Evolutionary conservation across 768 basidiomycete species (phyloP).

Genomic region (Lyophyllum shimeji): DNA sequence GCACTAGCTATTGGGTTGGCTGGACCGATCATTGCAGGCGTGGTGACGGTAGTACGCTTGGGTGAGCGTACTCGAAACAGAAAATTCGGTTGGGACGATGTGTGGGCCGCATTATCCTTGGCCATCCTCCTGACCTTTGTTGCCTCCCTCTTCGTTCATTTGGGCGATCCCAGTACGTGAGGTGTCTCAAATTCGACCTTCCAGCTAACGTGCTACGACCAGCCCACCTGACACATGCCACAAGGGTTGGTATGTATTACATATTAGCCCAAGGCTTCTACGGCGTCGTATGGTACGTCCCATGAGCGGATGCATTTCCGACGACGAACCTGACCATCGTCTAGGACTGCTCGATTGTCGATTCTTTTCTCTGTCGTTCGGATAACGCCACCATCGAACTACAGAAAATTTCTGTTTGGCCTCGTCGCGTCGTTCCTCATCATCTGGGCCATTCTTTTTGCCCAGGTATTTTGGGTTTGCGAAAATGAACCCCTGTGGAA

Average conservation of each 20-base stretch:
- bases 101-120: slow-evolving; percentile 20
- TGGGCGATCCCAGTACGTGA: slow-evolving; percentile 21
- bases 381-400: slow-evolving; percentile 28
- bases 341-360: slow-evolving; percentile 35
- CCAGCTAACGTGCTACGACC: neutral
- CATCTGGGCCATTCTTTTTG: slow-evolving; percentile 30
- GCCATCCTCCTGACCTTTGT: slow-evolving; percentile 19
- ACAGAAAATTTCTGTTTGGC: slow-evolving; percentile 19
- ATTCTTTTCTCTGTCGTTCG: slow-evolving; percentile 44
- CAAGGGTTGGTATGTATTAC: slow-evolving; percentile 20
- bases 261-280: slow-evolving; percentile 21
- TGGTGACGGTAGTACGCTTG: slow-evolving; percentile 21
- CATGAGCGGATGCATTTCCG: neutral
- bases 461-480: slow-evolving; percentile 36
- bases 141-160: slow-evolving; percentile 19
- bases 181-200: neutral
- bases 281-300: slow-evolving; percentile 21
- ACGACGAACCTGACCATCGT: neutral
- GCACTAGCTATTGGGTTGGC: slow-evolving; percentile 3
- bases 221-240: slow-evolving; percentile 15
- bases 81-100: slow-evolving; percentile 24
- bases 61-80: slow-evolving; percentile 15
- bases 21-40: slow-evolving; percentile 14
- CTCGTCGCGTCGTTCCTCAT: slow-evolving; percentile 21
- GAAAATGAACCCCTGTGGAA: slow-evolving; percentile 24